Percentiles rank a stretch among this genome's conserved stretches.
phyloP scores from a whole-genome alignment of 192 early-diverging fungal species.

The Backusella circina region DNA sequence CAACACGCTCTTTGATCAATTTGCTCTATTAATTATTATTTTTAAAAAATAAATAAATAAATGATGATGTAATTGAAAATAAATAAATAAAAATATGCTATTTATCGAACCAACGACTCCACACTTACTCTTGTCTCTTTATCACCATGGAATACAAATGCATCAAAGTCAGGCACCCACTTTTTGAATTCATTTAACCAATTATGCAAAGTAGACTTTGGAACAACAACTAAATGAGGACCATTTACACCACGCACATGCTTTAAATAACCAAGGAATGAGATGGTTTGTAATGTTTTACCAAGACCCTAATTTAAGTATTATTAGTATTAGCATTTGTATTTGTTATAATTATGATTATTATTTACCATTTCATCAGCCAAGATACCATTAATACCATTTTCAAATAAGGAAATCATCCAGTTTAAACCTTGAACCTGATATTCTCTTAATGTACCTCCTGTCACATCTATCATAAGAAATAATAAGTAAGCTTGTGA shows the following conservation, averaged over 20 bases:
- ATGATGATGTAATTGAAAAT: neutral
- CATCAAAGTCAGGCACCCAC: conserved; percentile 88
- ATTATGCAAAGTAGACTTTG: conserved; percentile 96
- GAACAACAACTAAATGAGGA: conserved; percentile 94
- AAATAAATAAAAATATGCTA: neutral
- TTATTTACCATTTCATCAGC: conserved; percentile 92
- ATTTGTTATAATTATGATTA: too few relatives aligned
- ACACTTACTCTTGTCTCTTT: conserved; percentile 73
- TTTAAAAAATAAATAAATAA: neutral
- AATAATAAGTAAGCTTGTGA: neutral
- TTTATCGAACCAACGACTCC: neutral
- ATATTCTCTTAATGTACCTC: conserved; percentile 93
- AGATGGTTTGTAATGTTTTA: conserved; percentile 95
- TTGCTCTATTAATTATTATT: conserved; percentile 30
- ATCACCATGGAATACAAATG: conserved; percentile 88
- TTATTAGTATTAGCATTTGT: neutral
- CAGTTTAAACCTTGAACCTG: conserved; percentile 97
- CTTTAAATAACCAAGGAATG: conserved; percentile 94
- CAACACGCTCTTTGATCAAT: conserved; percentile 53
- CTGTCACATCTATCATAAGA: conserved; percentile 66
- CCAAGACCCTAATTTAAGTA: conserved; percentile 70
- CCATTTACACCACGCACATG: conserved; percentile 70
- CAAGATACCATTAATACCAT: conserved; percentile 98
- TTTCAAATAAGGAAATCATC: conserved; percentile 94
- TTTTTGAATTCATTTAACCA: conserved; percentile 89